A percentile compares a stretch with the other conserved stretches of the same genome.
These are phyloP conservation scores for Xylaria digitata DNA, from an alignment of 2,329 filamentous ascomycete species.

Conservation along the genomic window DNA sequence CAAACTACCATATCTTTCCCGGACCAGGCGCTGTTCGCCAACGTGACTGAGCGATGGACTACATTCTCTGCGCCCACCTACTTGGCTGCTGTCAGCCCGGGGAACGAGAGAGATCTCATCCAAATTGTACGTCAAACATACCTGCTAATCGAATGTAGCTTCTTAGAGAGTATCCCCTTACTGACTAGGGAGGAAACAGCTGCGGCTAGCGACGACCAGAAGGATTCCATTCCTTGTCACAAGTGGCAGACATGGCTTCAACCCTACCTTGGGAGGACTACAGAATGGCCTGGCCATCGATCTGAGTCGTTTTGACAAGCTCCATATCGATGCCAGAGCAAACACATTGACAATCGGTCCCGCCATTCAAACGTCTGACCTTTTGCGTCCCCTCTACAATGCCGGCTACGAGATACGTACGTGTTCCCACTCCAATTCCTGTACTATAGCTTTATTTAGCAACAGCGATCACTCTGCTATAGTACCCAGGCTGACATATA, in stretches of 20 bases:
- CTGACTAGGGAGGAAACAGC: not conserved
- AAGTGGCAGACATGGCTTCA: constrained; percentile 17
- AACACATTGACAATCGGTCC: constrained; percentile 5
- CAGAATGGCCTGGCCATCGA: constrained; percentile 21
- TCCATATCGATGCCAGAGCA: not conserved
- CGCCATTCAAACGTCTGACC: not conserved
- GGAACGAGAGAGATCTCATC: constrained; percentile 24
- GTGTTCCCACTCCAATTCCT: not conserved
- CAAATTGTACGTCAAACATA: constrained; percentile 25
- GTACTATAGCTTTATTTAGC: too few relatives aligned
- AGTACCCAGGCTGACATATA: not conserved
- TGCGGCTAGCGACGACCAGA: not conserved
- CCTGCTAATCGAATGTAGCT: not conserved
- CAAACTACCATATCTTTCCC: constrained; percentile 8
- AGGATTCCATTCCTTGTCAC: constrained; percentile 17
- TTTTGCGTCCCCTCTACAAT: constrained; percentile 1
- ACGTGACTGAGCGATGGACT: constrained; percentile 34
- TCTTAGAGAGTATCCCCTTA: not conserved
- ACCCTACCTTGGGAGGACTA: not conserved
- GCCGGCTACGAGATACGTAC: constrained; percentile 23
- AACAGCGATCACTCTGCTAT: not conserved
- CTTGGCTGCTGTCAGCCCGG: constrained; percentile 27
- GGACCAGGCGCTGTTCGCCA: constrained; percentile 24
- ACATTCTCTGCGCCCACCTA: constrained; percentile 26
- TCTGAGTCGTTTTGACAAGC: constrained; percentile 4